A percentile compares a stretch with the other conserved stretches of the same genome.
phyloP scores from a whole-genome alignment of 1,284 basidiomycete species.

The Ustilago bromivora region DNA sequence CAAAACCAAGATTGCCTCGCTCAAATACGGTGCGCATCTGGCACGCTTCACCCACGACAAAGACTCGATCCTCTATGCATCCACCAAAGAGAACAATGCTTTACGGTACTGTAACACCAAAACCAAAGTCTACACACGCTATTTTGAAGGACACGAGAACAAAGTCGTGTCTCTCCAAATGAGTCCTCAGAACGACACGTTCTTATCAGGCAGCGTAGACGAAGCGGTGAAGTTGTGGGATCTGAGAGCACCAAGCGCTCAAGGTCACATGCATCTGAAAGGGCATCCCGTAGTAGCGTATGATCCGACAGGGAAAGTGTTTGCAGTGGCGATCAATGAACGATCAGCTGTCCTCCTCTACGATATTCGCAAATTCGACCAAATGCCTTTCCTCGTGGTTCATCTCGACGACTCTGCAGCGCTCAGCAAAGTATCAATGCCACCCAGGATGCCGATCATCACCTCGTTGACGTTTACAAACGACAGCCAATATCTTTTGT shows the following conservation, averaged over 20 bases:
- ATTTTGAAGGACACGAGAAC: conserved; percentile 91
- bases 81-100: conserved; percentile 92
- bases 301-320: conserved; percentile 88
- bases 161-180: conserved; percentile 89
- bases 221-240: conserved; percentile 98
- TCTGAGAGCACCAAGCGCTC: conserved; percentile 81
- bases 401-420: conserved; percentile 74
- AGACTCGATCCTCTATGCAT: conserved; percentile 86
- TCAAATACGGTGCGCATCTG: conserved; percentile 95
- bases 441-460: conserved; percentile 87
- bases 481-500: conserved; percentile 83
- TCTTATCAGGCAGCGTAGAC: conserved; percentile 93
- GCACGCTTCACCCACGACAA: conserved; percentile 93
- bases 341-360: conserved; percentile 72
- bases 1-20: conserved; percentile 83
- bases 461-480: conserved; percentile 92
- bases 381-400: conserved; percentile 84
- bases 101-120: conserved; percentile 94
- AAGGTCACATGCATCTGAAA: conserved; percentile 73
- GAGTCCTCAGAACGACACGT: conserved; percentile 91
- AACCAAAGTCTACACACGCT: conserved; percentile 94
- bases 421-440: conserved; percentile 61
- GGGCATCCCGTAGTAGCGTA: conserved; percentile 86
- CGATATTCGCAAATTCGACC: conserved; percentile 88
- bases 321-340: conserved; percentile 88